phyloP scores from a whole-genome alignment of 2,329 filamentous ascomycete species.

The Fusarium concolor region DNA sequence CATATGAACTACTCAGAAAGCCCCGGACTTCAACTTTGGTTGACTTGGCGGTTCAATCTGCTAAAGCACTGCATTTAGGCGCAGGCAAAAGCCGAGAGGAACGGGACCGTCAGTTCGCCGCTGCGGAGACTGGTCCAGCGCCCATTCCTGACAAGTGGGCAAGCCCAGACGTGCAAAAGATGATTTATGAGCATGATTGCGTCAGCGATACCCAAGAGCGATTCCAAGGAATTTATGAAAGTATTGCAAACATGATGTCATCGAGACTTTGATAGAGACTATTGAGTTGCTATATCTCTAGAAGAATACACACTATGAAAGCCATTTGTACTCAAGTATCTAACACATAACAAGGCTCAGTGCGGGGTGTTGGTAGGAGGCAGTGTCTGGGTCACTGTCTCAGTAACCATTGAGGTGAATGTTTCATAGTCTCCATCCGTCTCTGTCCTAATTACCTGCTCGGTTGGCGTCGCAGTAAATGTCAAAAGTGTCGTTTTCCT shows the following conservation, averaged over 20 bases:
- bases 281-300: too few relatives aligned
- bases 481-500: too few relatives aligned
- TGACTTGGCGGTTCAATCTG: slow-evolving; percentile 7
- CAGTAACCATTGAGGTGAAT: too few relatives aligned
- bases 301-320: too few relatives aligned
- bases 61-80: slow-evolving; percentile 1
- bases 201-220: not conserved
- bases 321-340: too few relatives aligned
- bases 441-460: too few relatives aligned
- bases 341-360: too few relatives aligned
- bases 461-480: too few relatives aligned
- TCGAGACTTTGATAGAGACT: not conserved
- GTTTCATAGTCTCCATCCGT: too few relatives aligned
- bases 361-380: too few relatives aligned
- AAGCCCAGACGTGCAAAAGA: slow-evolving; percentile 29
- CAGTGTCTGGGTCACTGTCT: too few relatives aligned
- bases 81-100: slow-evolving; percentile 14
- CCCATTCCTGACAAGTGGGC: slow-evolving; percentile 30
- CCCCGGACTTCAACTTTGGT: slow-evolving; percentile 10
- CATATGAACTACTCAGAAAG: slow-evolving; percentile 6
- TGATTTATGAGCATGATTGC: slow-evolving; percentile 26
- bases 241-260: accelerated
- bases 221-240: not conserved
- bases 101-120: slow-evolving; percentile 13
- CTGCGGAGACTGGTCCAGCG: not conserved